Conservation (phyloP, 2,329 filamentous ascomycete genomes). For the Cladophialophora yegresii region DNA sequence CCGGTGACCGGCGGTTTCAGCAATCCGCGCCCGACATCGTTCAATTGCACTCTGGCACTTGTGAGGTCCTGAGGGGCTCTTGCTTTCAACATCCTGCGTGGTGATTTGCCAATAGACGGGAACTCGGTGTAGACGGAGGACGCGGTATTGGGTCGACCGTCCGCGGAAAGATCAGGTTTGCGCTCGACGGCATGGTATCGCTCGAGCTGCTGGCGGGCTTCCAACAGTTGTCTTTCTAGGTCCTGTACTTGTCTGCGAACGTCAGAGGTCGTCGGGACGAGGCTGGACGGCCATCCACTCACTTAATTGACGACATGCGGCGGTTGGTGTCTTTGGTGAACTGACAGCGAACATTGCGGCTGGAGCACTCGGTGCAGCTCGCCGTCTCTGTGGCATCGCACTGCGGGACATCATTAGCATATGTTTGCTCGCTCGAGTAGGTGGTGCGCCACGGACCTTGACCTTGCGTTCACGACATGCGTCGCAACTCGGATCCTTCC, state of each 20-base stretch:
- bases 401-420: slow-evolving; percentile 41
- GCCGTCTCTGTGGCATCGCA: slow-evolving; percentile 96
- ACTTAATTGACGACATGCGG: slow-evolving; percentile 98
- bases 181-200: slow-evolving; percentile 67
- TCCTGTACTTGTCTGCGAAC: slow-evolving; percentile 78
- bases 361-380: slow-evolving; percentile 96
- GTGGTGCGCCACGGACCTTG: slow-evolving; percentile 50
- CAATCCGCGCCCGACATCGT: slow-evolving; percentile 72
- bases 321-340: slow-evolving; percentile 99
- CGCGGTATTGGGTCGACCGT: slow-evolving; percentile 45
- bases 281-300: slow-evolving; percentile 39
- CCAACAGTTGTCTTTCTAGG: slow-evolving; percentile 84
- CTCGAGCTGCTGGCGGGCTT: slow-evolving; percentile 76
- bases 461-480: slow-evolving; percentile 84
- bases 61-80: slow-evolving; percentile 68
- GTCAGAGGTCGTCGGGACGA: slow-evolving; percentile 28
- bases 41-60: slow-evolving; percentile 70
- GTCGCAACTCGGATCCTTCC: slow-evolving; percentile 97
- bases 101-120: slow-evolving; percentile 66
- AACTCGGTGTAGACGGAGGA: slow-evolving; percentile 57
- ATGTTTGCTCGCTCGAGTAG: slow-evolving; percentile 14
- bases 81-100: slow-evolving; percentile 63
- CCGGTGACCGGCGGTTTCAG: slow-evolving; percentile 66
- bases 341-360: slow-evolving; percentile 93
- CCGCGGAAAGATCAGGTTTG: slow-evolving; percentile 51